Evolutionary conservation across 2,329 filamentous ascomycete species (phyloP).

Genomic region (Fusarium mangiferae): DNA sequence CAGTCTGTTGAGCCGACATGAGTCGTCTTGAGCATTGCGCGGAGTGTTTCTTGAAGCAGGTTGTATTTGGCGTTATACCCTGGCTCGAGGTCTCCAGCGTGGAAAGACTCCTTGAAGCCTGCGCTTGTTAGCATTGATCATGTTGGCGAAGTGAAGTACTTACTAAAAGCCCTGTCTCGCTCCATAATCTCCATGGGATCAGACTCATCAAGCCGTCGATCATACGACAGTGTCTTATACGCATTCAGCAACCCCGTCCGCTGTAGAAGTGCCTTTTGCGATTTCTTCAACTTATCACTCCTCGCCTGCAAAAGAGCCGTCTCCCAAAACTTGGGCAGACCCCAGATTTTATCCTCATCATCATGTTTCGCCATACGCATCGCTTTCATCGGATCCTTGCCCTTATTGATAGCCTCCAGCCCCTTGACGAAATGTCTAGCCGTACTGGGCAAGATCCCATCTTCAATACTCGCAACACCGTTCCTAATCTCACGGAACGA

Average conservation of each 20-base stretch:
- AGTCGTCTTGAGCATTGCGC: slow-evolving; percentile 16
- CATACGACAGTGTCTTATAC: slow-evolving; percentile 2
- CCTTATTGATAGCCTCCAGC: slow-evolving; percentile 15
- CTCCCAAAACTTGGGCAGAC: slow-evolving; percentile 37
- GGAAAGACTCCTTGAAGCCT: slow-evolving; percentile 44
- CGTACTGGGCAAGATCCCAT: slow-evolving; percentile 14
- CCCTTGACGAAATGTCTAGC: slow-evolving; percentile 17
- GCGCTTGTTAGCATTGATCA: neutral
- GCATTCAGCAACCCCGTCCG: slow-evolving; percentile 3
- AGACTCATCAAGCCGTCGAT: slow-evolving; percentile 1
- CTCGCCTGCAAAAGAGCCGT: slow-evolving; percentile 30
- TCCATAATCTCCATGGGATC: slow-evolving; percentile 42
- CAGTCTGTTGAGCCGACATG: slow-evolving; percentile 34
- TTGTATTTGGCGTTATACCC: slow-evolving; percentile 31
- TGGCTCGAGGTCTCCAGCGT: slow-evolving; percentile 43
- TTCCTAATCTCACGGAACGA: slow-evolving; percentile 41
- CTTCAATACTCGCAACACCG: slow-evolving; percentile 34
- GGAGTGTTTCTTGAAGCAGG: slow-evolving; percentile 32
- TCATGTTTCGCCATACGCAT: neutral
- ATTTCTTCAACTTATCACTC: neutral
- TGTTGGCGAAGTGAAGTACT: neutral
- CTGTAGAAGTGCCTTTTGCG: slow-evolving; percentile 17
- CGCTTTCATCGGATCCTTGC: slow-evolving; percentile 14
- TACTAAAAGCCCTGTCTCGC: slow-evolving; percentile 37
- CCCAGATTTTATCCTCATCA: slow-evolving; percentile 33